phyloP scores from a whole-genome alignment of 1,139 yeast genomes.

The Diutina rugosa region DNA sequence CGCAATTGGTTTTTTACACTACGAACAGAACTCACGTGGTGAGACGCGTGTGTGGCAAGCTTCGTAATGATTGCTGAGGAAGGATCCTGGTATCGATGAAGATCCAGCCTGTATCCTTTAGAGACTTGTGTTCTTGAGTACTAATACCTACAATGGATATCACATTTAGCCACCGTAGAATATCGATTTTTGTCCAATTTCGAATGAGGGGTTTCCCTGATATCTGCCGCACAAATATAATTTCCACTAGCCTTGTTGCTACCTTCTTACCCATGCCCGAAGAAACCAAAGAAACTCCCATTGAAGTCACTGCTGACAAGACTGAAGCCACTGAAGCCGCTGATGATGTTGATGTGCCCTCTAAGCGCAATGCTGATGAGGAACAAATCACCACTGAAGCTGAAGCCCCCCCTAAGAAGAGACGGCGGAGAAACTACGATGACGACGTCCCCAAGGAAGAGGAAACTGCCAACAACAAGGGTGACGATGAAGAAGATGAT shows the following conservation, averaged over 20 bases:
- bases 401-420: constrained; percentile 26
- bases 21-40: not conserved
- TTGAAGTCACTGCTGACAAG: not conserved
- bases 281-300: not conserved
- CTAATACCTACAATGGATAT: no score
- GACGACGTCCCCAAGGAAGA: constrained; percentile 38
- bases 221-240: not conserved
- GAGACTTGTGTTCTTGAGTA: no score
- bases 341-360: not conserved
- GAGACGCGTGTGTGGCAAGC: not conserved
- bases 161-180: no score
- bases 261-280: not conserved
- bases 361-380: not conserved
- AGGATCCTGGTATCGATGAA: no score
- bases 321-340: not conserved
- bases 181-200: not conserved
- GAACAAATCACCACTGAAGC: constrained; percentile 1
- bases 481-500: constrained; percentile 34
- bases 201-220: not conserved
- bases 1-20: not conserved
- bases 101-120: no score
- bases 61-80: not conserved
- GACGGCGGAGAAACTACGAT: constrained; percentile 34
- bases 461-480: constrained; percentile 16
- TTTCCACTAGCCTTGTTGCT: not conserved